Percentiles rank a stretch among this genome's conserved stretches.
Conservation (phyloP, 2,329 filamentous ascomycete species). For the Diaporthe capsici region DNA sequence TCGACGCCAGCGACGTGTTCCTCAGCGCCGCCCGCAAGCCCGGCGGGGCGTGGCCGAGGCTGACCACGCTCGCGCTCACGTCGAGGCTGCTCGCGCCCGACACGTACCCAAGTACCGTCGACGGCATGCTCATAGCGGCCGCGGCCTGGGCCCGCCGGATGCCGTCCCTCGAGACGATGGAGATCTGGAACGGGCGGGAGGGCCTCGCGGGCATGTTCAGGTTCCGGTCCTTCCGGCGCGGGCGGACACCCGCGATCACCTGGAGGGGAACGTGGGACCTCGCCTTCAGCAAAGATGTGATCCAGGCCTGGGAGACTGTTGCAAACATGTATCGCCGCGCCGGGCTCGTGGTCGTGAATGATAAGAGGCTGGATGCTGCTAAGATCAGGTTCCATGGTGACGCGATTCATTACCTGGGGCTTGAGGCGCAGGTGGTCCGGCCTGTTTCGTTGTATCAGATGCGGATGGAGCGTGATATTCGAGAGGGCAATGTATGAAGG, state of each 20-base stretch:
- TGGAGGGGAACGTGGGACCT: slow-evolving; percentile 41
- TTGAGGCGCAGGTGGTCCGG: neutral
- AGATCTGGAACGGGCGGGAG: slow-evolving; percentile 53
- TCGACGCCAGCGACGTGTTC: slow-evolving; percentile 49
- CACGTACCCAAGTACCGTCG: slow-evolving; percentile 43
- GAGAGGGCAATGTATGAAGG: neutral
- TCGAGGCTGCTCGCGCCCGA: slow-evolving; percentile 48
- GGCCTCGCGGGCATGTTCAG: slow-evolving; percentile 51
- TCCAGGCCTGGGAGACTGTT: neutral
- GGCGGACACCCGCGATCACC: slow-evolving; percentile 45
- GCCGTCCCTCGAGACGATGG: slow-evolving; percentile 52
- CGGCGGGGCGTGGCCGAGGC: slow-evolving; percentile 49
- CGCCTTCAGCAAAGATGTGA: neutral
- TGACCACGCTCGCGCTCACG: slow-evolving; percentile 51
- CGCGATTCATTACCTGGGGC: neutral
- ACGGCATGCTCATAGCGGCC: slow-evolving; percentile 45
- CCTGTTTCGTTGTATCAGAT: neutral
- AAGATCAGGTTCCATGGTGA: neutral
- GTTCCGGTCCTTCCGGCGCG: slow-evolving; percentile 44
- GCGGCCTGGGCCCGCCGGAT: slow-evolving; percentile 47
- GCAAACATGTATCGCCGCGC: neutral
- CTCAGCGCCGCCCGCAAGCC: slow-evolving; percentile 47
- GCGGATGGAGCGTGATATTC: neutral
- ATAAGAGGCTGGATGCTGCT: neutral
- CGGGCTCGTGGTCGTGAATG: neutral